Conservation (phyloP, 1,284 basidiomycete species). For the Thelephora terrestris region DNA sequence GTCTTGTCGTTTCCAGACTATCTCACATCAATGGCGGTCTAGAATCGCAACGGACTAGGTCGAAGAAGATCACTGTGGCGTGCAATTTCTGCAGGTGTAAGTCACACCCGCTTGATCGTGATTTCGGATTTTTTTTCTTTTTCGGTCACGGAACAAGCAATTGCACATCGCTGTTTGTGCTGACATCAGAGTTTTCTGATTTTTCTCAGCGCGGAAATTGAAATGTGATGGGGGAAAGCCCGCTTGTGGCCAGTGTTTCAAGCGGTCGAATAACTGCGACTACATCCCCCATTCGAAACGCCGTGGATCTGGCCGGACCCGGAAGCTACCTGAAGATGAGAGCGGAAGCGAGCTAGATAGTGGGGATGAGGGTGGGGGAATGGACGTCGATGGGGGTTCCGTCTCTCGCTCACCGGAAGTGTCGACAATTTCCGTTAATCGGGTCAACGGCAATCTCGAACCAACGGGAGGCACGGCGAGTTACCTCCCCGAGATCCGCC, state of each 20-base stretch:
- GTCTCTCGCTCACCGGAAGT: constrained; percentile 58
- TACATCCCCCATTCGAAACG: constrained; percentile 70
- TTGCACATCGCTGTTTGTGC: background rate
- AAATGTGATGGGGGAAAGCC: constrained; percentile 77
- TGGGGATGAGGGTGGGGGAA: constrained; percentile 48
- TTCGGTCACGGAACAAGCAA: background rate
- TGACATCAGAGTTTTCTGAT: constrained; percentile 6
- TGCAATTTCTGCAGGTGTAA: constrained; percentile 80
- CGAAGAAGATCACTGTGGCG: constrained; percentile 75
- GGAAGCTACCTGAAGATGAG: constrained; percentile 44
- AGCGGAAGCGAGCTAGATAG: constrained; percentile 52
- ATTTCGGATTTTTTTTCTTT: background rate
- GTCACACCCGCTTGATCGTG: constrained; percentile 19
- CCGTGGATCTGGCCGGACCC: constrained; percentile 43
- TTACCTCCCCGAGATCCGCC: background rate
- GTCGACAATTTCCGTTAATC: constrained; percentile 21
- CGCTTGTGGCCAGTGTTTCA: constrained; percentile 67
- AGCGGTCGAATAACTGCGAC: constrained; percentile 65
- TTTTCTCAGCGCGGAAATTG: constrained; percentile 57
- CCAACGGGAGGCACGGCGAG: constrained; percentile 43
- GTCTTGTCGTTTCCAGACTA: constrained; percentile 11
- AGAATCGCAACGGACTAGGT: constrained; percentile 41
- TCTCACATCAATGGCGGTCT: constrained; percentile 17
- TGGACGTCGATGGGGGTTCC: constrained; percentile 27
- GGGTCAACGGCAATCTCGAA: constrained; percentile 40